These are phyloP conservation scores for Russula vinacea DNA, from an alignment of 768 basidiomycete species.

Conservation along the genomic window DNA sequence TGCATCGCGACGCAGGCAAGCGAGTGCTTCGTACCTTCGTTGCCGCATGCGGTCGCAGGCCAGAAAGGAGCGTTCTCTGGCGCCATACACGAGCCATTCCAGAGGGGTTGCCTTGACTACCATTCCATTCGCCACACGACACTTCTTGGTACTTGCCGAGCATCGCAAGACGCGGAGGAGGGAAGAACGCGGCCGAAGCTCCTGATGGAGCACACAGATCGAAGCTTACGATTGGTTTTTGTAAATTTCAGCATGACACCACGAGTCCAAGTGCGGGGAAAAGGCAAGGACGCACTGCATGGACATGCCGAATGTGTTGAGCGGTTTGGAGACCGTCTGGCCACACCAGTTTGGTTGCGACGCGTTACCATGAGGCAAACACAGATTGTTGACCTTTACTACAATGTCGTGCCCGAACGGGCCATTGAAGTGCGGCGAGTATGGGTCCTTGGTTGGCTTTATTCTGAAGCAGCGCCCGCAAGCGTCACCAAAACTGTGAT, in stretches of 20 bases:
- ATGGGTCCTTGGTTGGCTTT: conserved; percentile 51
- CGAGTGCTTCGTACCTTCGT: conserved; percentile 43
- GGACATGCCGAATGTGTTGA: conserved; percentile 35
- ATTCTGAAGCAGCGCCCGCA: conserved; percentile 60
- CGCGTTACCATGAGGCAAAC: conserved; percentile 43
- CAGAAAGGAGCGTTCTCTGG: conserved; percentile 47
- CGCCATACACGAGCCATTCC: conserved; percentile 49
- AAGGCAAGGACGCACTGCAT: conserved; percentile 46
- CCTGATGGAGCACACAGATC: conserved; percentile 61
- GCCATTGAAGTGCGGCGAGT: conserved; percentile 47
- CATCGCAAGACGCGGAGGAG: conserved; percentile 51
- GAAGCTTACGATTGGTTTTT: conserved; percentile 41
- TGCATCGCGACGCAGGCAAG: background rate
- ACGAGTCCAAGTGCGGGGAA: background rate
- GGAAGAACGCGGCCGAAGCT: conserved; percentile 53
- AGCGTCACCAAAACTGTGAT: conserved; percentile 53
- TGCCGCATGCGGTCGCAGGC: conserved; percentile 53
- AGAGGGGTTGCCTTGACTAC: conserved; percentile 47
- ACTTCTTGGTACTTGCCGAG: conserved; percentile 54
- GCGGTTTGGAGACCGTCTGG: conserved; percentile 47
- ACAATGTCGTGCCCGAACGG: conserved; percentile 51
- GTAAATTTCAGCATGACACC: background rate
- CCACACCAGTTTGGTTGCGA: conserved; percentile 49
- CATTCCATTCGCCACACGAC: conserved; percentile 55
- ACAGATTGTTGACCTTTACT: conserved; percentile 48